Evolutionary conservation across 1,284 basidiomycete species (phyloP).

Genomic region (Leccinum glutinopallens): DNA sequence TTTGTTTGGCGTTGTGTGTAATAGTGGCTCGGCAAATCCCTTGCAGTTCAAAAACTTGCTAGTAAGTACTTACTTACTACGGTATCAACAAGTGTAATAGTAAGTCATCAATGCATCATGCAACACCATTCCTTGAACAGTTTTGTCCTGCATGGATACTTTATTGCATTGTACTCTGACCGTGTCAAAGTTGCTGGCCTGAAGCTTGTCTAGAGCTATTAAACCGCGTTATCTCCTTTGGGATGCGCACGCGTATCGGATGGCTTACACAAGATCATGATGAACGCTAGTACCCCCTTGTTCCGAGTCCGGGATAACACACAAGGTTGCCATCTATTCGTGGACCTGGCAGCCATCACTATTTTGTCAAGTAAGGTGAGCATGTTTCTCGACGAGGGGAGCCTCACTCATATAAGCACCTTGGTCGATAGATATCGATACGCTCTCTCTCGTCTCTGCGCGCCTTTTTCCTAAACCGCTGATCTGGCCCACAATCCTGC

Average conservation of each 20-base stretch:
- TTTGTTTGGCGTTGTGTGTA: slow-evolving; percentile 27
- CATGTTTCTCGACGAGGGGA: neutral
- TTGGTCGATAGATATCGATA: neutral
- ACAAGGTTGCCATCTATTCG: neutral
- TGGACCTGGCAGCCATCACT: neutral
- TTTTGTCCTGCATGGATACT: slow-evolving; percentile 2
- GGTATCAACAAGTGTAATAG: neutral
- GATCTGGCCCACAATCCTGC: neutral
- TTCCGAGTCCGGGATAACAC: slow-evolving; percentile 1
- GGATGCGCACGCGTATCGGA: neutral
- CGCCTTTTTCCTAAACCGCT: neutral
- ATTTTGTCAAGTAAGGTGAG: slow-evolving; percentile 6
- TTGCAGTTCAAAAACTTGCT: neutral
- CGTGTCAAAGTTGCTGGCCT: neutral
- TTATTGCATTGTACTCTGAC: neutral
- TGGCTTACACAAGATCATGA: neutral
- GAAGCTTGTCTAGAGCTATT: neutral
- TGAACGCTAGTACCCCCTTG: neutral
- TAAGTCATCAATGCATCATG: neutral
- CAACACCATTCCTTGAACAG: neutral
- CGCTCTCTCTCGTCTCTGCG: neutral
- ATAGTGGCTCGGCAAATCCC: slow-evolving; percentile 14
- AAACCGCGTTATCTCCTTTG: slow-evolving; percentile 9
- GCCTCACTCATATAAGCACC: neutral
- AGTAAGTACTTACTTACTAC: neutral